Evolutionary conservation across 176 grass and related monocot genomes (phyloP).

Genomic region (Eleusine indica): DNA sequence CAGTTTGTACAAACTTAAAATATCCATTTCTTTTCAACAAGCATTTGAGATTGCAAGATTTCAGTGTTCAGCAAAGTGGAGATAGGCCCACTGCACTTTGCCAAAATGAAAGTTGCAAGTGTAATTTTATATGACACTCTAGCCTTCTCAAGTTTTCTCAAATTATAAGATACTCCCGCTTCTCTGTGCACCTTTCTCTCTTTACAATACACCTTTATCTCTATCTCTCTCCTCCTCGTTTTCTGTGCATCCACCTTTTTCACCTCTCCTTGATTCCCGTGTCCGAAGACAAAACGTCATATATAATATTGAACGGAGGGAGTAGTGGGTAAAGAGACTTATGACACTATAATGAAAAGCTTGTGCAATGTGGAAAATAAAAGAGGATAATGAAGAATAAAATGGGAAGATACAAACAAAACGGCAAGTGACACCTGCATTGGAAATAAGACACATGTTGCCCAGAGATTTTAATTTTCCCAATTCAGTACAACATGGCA

Average conservation of each 20-base stretch:
- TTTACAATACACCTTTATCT: no score
- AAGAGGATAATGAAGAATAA: neutral
- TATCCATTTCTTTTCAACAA: neutral
- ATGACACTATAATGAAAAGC: neutral
- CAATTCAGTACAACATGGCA: neutral
- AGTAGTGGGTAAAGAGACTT: neutral
- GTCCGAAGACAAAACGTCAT: no score
- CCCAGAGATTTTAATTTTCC: neutral
- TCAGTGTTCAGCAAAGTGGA: neutral
- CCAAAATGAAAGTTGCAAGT: neutral
- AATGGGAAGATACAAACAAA: neutral
- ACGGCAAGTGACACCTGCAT: neutral
- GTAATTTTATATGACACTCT: neutral
- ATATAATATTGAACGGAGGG: no score
- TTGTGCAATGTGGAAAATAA: neutral
- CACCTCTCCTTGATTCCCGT: no score
- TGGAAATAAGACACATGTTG: neutral
- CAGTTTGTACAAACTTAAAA: neutral
- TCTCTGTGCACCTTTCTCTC: no score
- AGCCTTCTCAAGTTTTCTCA: no score
- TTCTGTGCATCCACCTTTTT: no score
- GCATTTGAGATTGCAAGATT: neutral
- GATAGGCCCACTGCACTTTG: slow-evolving; percentile 4
- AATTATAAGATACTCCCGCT: no score
- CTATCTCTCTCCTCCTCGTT: no score